phyloP scores from a whole-genome alignment of 495 filamentous ascomycete genomes.

The Penicillium chermesinum region DNA sequence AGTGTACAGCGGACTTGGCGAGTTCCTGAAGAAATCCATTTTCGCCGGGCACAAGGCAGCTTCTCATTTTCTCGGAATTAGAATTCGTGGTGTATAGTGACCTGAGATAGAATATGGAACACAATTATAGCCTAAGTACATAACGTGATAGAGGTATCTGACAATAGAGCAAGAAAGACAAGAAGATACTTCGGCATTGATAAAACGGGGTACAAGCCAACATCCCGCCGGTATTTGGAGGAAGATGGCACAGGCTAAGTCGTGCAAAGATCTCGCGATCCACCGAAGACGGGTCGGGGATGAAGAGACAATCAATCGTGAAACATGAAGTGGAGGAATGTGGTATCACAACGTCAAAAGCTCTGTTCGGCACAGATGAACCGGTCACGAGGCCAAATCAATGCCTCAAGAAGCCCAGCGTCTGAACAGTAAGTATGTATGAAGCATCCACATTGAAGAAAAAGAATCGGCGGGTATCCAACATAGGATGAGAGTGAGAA shows the following conservation, averaged over 20 bases:
- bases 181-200: slow-evolving; percentile 8
- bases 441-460: slow-evolving; percentile 9
- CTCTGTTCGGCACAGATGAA: slow-evolving; percentile 15
- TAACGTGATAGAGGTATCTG: slow-evolving; percentile 38
- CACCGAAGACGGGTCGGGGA: slow-evolving; percentile 3
- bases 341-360: slow-evolving; percentile 28
- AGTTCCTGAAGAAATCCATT: neutral
- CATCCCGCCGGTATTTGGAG: neutral
- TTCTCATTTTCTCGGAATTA: too few species aligned
- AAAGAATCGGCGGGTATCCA: slow-evolving; percentile 8
- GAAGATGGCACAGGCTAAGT: slow-evolving; percentile 1
- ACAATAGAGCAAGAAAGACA: slow-evolving; percentile 12
- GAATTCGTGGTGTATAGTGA: too few species aligned
- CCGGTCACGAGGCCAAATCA: slow-evolving; percentile 13
- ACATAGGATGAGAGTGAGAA: slow-evolving; percentile 4
- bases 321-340: slow-evolving; percentile 27
- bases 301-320: slow-evolving; percentile 21
- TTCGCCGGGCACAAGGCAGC: too few species aligned
- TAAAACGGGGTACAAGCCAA: neutral
- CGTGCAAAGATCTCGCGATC: slow-evolving; percentile 9
- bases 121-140: slow-evolving; percentile 32
- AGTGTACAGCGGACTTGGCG: too few species aligned
- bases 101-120: slow-evolving; percentile 16
- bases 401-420: slow-evolving; percentile 1
- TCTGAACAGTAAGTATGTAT: slow-evolving; percentile 14